These are phyloP conservation scores for Alloteropsis semialata DNA, from an alignment of 176 grass and related monocot species.

Conservation along the genomic window DNA sequence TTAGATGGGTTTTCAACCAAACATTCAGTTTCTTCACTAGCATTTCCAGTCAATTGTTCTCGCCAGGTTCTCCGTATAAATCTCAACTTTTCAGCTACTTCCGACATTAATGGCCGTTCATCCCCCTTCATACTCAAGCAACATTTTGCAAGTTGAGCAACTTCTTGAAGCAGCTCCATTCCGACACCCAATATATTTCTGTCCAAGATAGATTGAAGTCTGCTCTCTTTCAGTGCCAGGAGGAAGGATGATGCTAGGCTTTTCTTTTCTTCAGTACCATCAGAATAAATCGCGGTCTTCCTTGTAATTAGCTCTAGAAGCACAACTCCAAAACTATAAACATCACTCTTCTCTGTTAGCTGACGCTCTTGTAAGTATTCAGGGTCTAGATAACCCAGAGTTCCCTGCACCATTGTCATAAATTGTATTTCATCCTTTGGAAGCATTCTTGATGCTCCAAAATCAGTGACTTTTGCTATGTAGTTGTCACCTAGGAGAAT, in stretches of 20 bases:
- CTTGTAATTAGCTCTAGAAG: slow-evolving; percentile 41
- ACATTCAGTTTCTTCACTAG: slow-evolving; percentile 19
- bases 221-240: slow-evolving; percentile 32
- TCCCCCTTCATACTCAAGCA: slow-evolving; percentile 38
- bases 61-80: slow-evolving; percentile 28
- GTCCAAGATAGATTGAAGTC: slow-evolving; percentile 38
- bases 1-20: slow-evolving; percentile 22
- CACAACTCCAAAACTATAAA: slow-evolving; percentile 49
- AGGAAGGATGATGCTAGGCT: slow-evolving; percentile 39
- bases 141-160: slow-evolving; percentile 26
- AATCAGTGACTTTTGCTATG: too few species aligned
- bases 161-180: slow-evolving; percentile 27
- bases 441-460: too few species aligned
- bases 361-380: slow-evolving; percentile 43
- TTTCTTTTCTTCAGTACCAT: slow-evolving; percentile 37
- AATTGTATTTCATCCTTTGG: too few species aligned
- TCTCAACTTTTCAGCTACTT: slow-evolving; percentile 38
- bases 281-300: slow-evolving; percentile 38
- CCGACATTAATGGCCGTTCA: slow-evolving; percentile 38
- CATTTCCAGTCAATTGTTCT: slow-evolving; percentile 15
- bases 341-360: slow-evolving; percentile 47
- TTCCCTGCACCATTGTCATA: slow-evolving; percentile 41
- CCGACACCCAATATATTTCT: slow-evolving; percentile 9
- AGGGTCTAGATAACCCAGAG: slow-evolving; percentile 41
- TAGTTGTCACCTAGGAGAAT: slow-evolving; percentile 27